Conservation (phyloP, 2,329 filamentous ascomycete species). For the Xylariaceae sp. region DNA sequence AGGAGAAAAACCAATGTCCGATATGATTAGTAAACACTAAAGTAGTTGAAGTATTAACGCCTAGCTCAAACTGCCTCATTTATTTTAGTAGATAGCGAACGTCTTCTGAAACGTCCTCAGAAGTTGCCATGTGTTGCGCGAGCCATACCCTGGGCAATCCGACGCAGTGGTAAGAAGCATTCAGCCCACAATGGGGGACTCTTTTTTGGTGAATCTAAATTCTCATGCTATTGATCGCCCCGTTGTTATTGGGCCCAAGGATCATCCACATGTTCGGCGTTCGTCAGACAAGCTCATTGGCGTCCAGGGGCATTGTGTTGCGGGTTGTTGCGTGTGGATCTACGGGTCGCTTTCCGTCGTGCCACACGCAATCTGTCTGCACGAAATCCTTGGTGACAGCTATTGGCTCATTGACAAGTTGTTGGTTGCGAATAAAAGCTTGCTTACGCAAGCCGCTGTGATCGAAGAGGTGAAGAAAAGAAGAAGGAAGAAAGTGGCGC, state of each 20-base stretch:
- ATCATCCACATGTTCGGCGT: not conserved
- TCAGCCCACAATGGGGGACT: not conserved
- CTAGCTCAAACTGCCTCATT: not conserved
- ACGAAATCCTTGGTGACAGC: not conserved
- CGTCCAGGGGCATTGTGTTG: slow-evolving; percentile 1
- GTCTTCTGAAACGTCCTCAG: not conserved
- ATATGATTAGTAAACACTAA: not conserved
- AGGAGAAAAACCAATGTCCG: not conserved
- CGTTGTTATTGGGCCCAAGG: not conserved
- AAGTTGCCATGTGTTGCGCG: not conserved
- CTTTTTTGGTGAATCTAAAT: not conserved
- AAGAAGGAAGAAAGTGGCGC: slow-evolving; percentile 1
- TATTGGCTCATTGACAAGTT: not conserved
- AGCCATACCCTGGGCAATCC: not conserved
- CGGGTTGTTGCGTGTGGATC: not conserved
- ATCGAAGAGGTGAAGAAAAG: not conserved
- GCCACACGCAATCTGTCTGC: slow-evolving; percentile 13
- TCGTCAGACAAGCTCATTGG: not conserved
- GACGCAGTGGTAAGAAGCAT: not conserved
- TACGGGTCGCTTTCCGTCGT: slow-evolving; percentile 14
- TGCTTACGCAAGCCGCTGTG: not conserved
- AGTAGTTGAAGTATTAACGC: not conserved
- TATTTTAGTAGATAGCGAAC: slow-evolving; percentile 2
- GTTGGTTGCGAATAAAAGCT: not conserved
- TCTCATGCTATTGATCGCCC: not conserved